phyloP scores from a whole-genome alignment of 179 eudicot genomes.

The Silene noctiflora region DNA sequence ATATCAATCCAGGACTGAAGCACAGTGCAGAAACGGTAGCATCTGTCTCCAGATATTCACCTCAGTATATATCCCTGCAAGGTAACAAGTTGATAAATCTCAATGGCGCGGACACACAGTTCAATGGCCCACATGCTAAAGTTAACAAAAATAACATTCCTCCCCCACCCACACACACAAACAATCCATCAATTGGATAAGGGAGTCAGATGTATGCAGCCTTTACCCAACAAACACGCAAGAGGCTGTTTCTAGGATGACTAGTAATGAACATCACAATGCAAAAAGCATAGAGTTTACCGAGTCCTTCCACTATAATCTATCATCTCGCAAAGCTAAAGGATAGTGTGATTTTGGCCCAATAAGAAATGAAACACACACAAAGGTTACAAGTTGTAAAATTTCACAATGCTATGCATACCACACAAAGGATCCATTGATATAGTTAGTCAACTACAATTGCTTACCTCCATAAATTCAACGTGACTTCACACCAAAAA shows the following conservation, averaged over 20 bases:
- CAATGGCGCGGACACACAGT: neutral
- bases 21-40: constrained; percentile 51
- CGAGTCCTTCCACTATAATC: too few relatives aligned
- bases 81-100: constrained; percentile 14
- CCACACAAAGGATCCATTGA: neutral
- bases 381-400: constrained; percentile 19
- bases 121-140: too few relatives aligned
- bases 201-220: neutral
- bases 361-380: neutral
- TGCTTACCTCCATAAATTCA: constrained; percentile 30
- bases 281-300: neutral
- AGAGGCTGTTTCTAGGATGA: neutral
- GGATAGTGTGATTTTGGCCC: neutral
- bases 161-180: neutral
- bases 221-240: neutral
- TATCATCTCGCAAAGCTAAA: too few relatives aligned
- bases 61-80: constrained; percentile 41
- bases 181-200: neutral
- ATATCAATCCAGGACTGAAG: constrained; percentile 53
- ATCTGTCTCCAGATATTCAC: constrained; percentile 45
- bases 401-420: neutral
- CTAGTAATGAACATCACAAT: neutral
- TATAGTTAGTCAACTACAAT: neutral
- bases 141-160: too few relatives aligned
- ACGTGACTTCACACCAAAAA: constrained; percentile 72